Evolutionary conservation across 192 early-diverging fungal species (phyloP).

Genomic region (Coemansia sp.): DNA sequence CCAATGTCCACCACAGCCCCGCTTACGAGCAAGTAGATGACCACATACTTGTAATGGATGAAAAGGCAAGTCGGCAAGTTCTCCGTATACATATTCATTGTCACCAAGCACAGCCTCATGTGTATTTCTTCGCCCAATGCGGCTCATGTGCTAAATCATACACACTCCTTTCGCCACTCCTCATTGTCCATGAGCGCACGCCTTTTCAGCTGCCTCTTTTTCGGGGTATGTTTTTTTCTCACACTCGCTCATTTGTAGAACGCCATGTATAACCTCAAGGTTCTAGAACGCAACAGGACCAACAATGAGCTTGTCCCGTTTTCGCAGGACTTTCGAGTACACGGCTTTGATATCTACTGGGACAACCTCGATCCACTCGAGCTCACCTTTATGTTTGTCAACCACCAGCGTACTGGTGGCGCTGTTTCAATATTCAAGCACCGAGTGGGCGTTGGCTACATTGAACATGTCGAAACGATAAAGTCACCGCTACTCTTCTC

Average conservation of each 20-base stretch:
- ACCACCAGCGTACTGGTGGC: conserved; percentile 56
- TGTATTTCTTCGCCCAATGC: background rate
- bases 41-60: conserved; percentile 53
- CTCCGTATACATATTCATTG: conserved; percentile 1
- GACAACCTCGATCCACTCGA: conserved; percentile 39
- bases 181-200: background rate
- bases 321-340: conserved; percentile 41
- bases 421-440: conserved; percentile 59
- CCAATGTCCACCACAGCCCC: conserved; percentile 15
- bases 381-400: conserved; percentile 57
- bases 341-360: conserved; percentile 57
- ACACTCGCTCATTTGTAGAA: background rate
- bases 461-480: conserved; percentile 54
- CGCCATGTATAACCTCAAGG: conserved; percentile 43
- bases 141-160: background rate
- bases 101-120: background rate
- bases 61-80: conserved; percentile 51
- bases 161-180: background rate
- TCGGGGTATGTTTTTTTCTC: too few species aligned
- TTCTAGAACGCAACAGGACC: conserved; percentile 31
- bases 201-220: background rate
- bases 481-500: conserved; percentile 53
- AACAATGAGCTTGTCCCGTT: conserved; percentile 35
- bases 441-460: conserved; percentile 30
- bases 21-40: conserved; percentile 26